Percentiles rank a stretch among this genome's conserved stretches.
Conservation (phyloP, 305 asterid genomes). For the Fraxinus sp. region DNA sequence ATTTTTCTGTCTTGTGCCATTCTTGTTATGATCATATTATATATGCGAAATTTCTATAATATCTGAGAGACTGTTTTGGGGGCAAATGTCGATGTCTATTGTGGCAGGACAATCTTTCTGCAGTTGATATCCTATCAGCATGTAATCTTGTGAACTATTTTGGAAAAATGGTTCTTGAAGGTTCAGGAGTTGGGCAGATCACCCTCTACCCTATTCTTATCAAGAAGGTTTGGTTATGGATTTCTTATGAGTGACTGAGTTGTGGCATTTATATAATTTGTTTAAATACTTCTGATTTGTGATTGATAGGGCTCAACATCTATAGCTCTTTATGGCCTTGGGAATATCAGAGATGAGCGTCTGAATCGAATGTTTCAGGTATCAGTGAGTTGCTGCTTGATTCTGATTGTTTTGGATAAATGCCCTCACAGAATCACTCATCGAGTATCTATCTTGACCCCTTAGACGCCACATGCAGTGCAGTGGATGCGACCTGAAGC, state of each 20-base stretch:
- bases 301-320: constrained; percentile 80
- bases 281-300: constrained; percentile 18
- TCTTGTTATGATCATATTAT: neutral
- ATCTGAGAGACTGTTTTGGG: constrained; percentile 23
- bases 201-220: constrained; percentile 86
- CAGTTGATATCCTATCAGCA: constrained; percentile 96
- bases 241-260: constrained; percentile 16
- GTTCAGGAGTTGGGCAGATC: constrained; percentile 96
- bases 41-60: neutral
- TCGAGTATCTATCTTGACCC: constrained; percentile 29
- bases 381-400: constrained; percentile 18
- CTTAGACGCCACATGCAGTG: constrained; percentile 96
- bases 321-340: constrained; percentile 94
- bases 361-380: constrained; percentile 99
- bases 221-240: constrained; percentile 55
- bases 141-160: constrained; percentile 97
- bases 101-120: constrained; percentile 95
- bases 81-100: constrained; percentile 27
- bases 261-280: neutral
- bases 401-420: constrained; percentile 21
- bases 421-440: constrained; percentile 13
- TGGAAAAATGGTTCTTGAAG: constrained; percentile 94
- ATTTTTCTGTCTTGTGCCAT: constrained; percentile 1
- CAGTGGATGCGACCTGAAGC: constrained; percentile 99
- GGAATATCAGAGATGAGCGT: constrained; percentile 97